Conservation (phyloP, 305 asterid genomes). For the Ilex paraguariensis region DNA sequence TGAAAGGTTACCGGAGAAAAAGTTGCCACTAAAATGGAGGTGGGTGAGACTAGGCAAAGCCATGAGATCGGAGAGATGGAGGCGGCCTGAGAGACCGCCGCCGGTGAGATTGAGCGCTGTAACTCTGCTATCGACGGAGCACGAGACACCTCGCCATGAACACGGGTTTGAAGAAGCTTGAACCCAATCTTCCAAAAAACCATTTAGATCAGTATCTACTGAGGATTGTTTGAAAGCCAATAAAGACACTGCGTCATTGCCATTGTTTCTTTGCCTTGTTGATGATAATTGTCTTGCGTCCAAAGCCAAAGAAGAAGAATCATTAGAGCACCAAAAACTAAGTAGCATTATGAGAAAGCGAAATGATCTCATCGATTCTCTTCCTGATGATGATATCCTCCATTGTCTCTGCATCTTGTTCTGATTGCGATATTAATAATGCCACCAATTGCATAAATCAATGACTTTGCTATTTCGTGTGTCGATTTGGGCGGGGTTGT, state of each 20-base stretch:
- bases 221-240: slow-evolving; percentile 67
- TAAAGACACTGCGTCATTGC: slow-evolving; percentile 18
- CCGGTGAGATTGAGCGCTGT: slow-evolving; percentile 50
- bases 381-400: slow-evolving; percentile 6
- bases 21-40: slow-evolving; percentile 54
- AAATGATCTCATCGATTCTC: slow-evolving; percentile 13
- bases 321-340: slow-evolving; percentile 28
- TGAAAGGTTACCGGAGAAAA: slow-evolving; percentile 63
- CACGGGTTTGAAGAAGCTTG: slow-evolving; percentile 55
- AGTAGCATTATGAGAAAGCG: slow-evolving; percentile 21
- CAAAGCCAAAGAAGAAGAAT: slow-evolving; percentile 2
- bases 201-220: slow-evolving; percentile 53
- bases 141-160: slow-evolving; percentile 66
- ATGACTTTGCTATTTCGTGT: no score
- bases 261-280: slow-evolving; percentile 4
- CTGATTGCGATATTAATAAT: slow-evolving; percentile 14
- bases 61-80: slow-evolving; percentile 52
- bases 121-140: slow-evolving; percentile 53
- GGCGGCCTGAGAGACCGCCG: slow-evolving; percentile 52
- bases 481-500: no score
- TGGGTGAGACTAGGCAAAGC: slow-evolving; percentile 42
- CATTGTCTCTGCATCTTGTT: slow-evolving; percentile 30
- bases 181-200: slow-evolving; percentile 56
- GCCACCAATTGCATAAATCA: slow-evolving; percentile 30
- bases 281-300: not conserved